Evolutionary conservation across 495 filamentous ascomycete genomes (phyloP), one percentile per base, ranked within the genome.

Genomic region (Podospora comata): DNA sequence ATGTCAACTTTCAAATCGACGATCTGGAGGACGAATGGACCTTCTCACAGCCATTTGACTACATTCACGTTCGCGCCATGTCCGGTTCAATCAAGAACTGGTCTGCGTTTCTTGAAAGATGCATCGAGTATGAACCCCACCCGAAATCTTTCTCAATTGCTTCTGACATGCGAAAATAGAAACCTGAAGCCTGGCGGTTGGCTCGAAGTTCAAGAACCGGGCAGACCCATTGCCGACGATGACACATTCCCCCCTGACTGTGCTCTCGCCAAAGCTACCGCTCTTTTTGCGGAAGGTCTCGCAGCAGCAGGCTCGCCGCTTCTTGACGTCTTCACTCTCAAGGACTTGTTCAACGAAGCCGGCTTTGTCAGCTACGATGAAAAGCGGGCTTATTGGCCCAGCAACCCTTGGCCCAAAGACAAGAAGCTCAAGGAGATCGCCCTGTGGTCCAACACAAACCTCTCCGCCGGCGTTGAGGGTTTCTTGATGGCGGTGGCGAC

Each of bases 341-440:
- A 78, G 28, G 27, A 60, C 6, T 71, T 72, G 67, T 60, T 78
- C 0, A 62, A 74, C 15, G 71, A 68, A 7, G 73, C 75, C 0
- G 79, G 80, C 0, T 81, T 82, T 64, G 32, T 65, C 27, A 77
- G 73, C 4, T 63, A 79, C n/a, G 72, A 68, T 13, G 70, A 79
- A 27, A 74, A 75, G 58, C 67, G 70, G 32, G 74, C 67, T 59
- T 69, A 73, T 60, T 69, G 77, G 64, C 81, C 81, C 0, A 79
- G 75, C 7, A 83, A 79, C 68, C 66, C 72, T 0, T 85, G 83
- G 82, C 75, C 82, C 6, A 77, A 69, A 39, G 79, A 83, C 44
- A 75, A 74, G 34, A 78, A 82, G 62, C 76, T 80, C 62, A 85
- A 85, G 69, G 79, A 81, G 67, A 78, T 85, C 26, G 84, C 85